Evolutionary conservation across 805 yeast genomes (phyloP).

Genomic region (Cyberlindnera xishuangbannaensis): DNA sequence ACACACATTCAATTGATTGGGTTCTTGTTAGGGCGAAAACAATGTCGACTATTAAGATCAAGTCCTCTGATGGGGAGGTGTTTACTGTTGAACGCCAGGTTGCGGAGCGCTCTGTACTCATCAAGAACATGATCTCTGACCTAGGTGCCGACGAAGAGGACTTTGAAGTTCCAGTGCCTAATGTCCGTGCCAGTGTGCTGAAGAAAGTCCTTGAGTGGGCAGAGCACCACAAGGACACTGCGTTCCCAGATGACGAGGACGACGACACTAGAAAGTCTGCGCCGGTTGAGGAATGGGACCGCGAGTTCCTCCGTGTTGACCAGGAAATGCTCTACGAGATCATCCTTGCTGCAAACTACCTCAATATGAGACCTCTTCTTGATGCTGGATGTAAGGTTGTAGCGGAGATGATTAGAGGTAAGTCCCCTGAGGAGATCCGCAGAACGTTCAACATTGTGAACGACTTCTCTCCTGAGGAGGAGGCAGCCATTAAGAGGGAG

Average conservation of each 20-base stretch:
- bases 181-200: conserved; percentile 80
- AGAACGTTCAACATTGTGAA: conserved; percentile 75
- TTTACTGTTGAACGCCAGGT: conserved; percentile 75
- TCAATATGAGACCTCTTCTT: conserved; percentile 67
- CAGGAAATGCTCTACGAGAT: conserved; percentile 84
- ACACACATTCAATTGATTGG: too few relatives aligned
- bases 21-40: too few relatives aligned
- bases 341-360: conserved; percentile 73
- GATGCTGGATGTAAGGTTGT: conserved; percentile 79
- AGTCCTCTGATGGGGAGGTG: conserved; percentile 76
- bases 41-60: conserved; percentile 43
- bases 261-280: conserved; percentile 83
- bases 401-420: conserved; percentile 79
- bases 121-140: conserved; percentile 84
- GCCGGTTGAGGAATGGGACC: conserved; percentile 95
- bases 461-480: conserved; percentile 83
- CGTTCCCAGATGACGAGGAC: conserved; percentile 74
- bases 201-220: conserved; percentile 95
- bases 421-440: conserved; percentile 75
- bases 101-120: conserved; percentile 79
- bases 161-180: conserved; percentile 82
- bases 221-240: conserved; percentile 82
- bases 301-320: conserved; percentile 87
- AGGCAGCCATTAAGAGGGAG: conserved; percentile 80
- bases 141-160: conserved; percentile 58